Evolutionary conservation across 1,139 yeast species (phyloP).

Genomic region (Blastobotrys capitulatus): DNA sequence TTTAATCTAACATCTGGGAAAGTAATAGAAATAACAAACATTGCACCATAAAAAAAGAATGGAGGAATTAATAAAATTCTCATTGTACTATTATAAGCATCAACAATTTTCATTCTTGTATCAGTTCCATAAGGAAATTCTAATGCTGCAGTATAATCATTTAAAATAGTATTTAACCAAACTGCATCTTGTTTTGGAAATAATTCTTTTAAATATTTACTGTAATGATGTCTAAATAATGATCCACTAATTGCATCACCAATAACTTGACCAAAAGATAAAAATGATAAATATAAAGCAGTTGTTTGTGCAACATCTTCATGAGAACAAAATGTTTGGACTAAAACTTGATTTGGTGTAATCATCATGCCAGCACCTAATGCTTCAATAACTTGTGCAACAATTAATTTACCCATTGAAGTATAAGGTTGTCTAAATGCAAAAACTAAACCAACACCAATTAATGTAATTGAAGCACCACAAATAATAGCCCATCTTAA

Average conservation of each 20-base stretch:
- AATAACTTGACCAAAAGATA: slow-evolving; percentile 17
- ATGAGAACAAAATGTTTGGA: slow-evolving; percentile 19
- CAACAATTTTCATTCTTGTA: slow-evolving; percentile 12
- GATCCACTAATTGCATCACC: slow-evolving; percentile 18
- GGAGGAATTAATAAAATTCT: slow-evolving; percentile 15
- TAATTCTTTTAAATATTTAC: slow-evolving; percentile 10
- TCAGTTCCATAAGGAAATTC: slow-evolving; percentile 11
- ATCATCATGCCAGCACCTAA: slow-evolving; percentile 22
- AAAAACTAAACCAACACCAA: slow-evolving; percentile 32
- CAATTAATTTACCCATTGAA: slow-evolving; percentile 15
- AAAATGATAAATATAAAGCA: slow-evolving; percentile 20
- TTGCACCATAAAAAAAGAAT: slow-evolving; percentile 12
- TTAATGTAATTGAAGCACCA: slow-evolving; percentile 37
- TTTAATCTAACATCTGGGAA: slow-evolving; percentile 11
- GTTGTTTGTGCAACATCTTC: slow-evolving; percentile 22
- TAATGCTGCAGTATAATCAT: slow-evolving; percentile 14
- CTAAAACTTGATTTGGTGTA: slow-evolving; percentile 18
- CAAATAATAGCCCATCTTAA: slow-evolving; percentile 53
- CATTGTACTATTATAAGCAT: slow-evolving; percentile 13
- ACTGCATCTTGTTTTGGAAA: slow-evolving; percentile 9
- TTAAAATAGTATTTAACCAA: slow-evolving; percentile 11
- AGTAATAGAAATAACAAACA: slow-evolving; percentile 12
- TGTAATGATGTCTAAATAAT: slow-evolving; percentile 15
- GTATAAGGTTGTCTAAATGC: slow-evolving; percentile 14
- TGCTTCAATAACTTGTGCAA: slow-evolving; percentile 20